A percentile compares a stretch with the other conserved stretches of the same genome.
These are phyloP conservation scores for Camellia lanceoleosa DNA, from an alignment of 148 eudicot genomes.

Conservation along the genomic window DNA sequence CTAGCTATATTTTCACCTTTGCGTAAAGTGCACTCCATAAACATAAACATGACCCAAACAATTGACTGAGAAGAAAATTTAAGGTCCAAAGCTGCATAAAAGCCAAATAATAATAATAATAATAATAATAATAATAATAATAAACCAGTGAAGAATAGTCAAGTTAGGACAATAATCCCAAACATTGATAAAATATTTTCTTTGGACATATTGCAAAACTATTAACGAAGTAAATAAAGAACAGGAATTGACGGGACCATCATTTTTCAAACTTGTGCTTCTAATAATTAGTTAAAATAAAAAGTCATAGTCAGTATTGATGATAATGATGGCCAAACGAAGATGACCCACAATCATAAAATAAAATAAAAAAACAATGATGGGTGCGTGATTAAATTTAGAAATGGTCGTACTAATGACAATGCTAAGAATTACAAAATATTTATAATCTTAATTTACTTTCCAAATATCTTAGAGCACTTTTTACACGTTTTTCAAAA, in stretches of 20 bases:
- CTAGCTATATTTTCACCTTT: not conserved
- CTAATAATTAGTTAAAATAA: not conserved
- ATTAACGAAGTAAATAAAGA: not conserved
- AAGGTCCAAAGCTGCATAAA: not conserved
- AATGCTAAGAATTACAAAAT: too few species aligned
- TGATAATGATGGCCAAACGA: not conserved
- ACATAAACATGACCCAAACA: not conserved
- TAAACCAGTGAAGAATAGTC: not conserved
- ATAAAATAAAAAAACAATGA: not conserved
- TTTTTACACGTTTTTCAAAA: too few species aligned
- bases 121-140: not conserved
- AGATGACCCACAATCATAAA: slow-evolving; percentile 12
- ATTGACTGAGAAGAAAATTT: not conserved
- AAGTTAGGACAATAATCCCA: not conserved
- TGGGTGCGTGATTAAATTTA: not conserved
- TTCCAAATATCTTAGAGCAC: too few species aligned
- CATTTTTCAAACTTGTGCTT: not conserved
- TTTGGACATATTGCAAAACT: too few species aligned
- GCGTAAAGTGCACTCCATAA: not conserved
- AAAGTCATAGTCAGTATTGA: not conserved
- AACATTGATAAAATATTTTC: not conserved
- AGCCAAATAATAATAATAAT: not conserved
- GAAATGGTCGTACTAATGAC: too few species aligned
- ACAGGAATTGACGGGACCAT: slow-evolving; percentile 3
- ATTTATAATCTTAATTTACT: too few species aligned